These are phyloP conservation scores for Sherardia arvensis DNA, from an alignment of 257 asterid genomes.

Conservation along the genomic window DNA sequence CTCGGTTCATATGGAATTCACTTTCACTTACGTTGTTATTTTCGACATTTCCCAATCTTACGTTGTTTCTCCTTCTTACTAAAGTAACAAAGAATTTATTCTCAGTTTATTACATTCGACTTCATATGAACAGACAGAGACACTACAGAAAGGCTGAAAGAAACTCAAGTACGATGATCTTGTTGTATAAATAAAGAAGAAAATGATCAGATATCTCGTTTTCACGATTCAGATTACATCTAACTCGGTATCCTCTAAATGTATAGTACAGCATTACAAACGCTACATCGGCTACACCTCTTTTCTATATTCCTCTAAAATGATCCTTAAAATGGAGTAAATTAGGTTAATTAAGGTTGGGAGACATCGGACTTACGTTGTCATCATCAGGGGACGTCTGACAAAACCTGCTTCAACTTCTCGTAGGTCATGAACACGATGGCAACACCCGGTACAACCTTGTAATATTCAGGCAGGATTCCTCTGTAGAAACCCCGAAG, in stretches of 20 bases:
- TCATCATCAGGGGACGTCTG: conserved; percentile 36
- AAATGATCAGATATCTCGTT: no score
- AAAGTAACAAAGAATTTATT: background rate
- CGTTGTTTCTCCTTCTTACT: background rate
- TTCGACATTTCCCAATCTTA: background rate
- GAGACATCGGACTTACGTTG: background rate
- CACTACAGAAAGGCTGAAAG: background rate
- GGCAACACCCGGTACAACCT: conserved; percentile 74
- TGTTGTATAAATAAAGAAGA: no score
- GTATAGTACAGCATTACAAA: background rate
- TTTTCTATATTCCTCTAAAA: background rate
- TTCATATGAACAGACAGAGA: background rate
- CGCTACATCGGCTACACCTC: background rate
- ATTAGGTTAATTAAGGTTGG: conserved; percentile 6
- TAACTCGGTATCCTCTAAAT: background rate
- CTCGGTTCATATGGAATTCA: background rate
- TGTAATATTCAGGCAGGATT: conserved; percentile 72
- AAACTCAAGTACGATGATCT: no score
- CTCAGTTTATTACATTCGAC: background rate
- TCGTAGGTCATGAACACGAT: conserved; percentile 83
- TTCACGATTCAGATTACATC: background rate
- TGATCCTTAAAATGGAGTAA: background rate
- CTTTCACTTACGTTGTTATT: background rate
- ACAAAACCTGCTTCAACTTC: conserved; percentile 58
- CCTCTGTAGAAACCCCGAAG: conserved; percentile 63